Evolutionary conservation across 176 grass and related monocot genomes (phyloP), one percentile per base, ranked within the genome.

Genomic region (Dendrocalamus sinicus): DNA sequence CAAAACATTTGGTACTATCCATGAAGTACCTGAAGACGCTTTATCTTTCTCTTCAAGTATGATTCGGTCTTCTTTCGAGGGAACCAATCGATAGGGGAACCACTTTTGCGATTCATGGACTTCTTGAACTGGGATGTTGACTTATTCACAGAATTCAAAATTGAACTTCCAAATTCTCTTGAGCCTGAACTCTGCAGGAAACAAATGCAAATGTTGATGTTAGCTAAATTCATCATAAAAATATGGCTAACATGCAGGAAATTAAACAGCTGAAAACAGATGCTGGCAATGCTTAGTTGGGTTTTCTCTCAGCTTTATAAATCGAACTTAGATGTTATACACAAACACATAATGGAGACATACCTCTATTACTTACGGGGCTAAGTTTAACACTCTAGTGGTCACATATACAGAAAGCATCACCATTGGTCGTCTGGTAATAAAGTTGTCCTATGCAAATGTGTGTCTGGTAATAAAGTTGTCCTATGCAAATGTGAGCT

Each of bases 1-100:
- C n/a, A 28, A 6, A 51, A 32, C 43, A 85, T 89, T 70, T 74
- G 61, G 45, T 20, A 43, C 13, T 54, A 84, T 59, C 19, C 13
- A 28, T 53, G 8, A 30, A 82, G 40, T 92, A 96, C 96, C 93
- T 96, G 92, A 67, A 96, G 93, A 54, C 72, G 90, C 66, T 92
- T 99, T 78, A 96, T 99, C 86, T 99, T 99, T 85, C 96, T 89
- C 85, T 94, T 99, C 75, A 99, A 85, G 86, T 89, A 99, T 44
- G 96, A 91, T 72, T 99, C 94, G 0, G 82, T 87, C 72, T 92
- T 96, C 74, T 94, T 94, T n/a, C 88, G 81, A 74, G 96, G n/a
- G 72, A 90, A 91, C 92, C 96, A 99, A 17, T 89, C 77, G 24
- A 87, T 62, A n/a, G 93, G 92, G 20, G 93, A 96, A 88, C 73